Evolutionary conservation across 345 rosid species (phyloP).

Genomic region (Populus davidiana): DNA sequence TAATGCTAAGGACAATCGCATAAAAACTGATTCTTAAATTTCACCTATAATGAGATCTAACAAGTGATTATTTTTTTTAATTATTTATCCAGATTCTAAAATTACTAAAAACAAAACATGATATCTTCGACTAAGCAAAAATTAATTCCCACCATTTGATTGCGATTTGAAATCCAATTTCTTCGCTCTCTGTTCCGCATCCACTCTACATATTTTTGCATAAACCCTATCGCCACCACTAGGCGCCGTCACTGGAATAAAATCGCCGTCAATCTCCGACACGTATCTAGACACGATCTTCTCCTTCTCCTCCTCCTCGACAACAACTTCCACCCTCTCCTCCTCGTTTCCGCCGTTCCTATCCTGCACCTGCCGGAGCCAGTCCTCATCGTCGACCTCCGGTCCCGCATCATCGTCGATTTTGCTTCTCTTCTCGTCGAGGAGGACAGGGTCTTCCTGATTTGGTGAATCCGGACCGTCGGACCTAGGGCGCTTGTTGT

Average conservation of each 20-base stretch:
- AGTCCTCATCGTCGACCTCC: conserved; percentile 46
- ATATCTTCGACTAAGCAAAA: background rate
- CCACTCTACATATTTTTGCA: conserved; percentile 55
- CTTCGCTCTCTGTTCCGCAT: conserved; percentile 37
- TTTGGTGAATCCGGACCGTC: conserved; percentile 23
- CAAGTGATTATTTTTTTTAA: no score
- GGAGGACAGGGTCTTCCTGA: conserved; percentile 15
- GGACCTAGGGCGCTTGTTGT: conserved; percentile 50
- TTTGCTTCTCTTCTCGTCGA: conserved; percentile 57
- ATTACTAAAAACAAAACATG: background rate
- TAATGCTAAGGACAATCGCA: no score
- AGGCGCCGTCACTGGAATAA: conserved; percentile 76
- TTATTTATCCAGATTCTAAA: no score
- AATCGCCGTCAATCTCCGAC: conserved; percentile 79
- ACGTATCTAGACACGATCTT: conserved; percentile 56
- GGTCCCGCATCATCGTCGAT: conserved; percentile 13
- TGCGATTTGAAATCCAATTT: conserved; percentile 42
- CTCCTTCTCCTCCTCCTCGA: conserved; percentile 39
- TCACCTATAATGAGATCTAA: no score
- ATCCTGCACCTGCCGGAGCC: conserved; percentile 57
- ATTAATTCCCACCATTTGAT: conserved; percentile 39
- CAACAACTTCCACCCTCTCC: conserved; percentile 13
- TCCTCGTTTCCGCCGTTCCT: conserved; percentile 17
- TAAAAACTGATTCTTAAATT: no score
- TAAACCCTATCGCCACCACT: conserved; percentile 87